These are phyloP conservation scores for Ceratocystis destructans DNA, from an alignment of 2,329 filamentous ascomycete species.

Conservation along the genomic window DNA sequence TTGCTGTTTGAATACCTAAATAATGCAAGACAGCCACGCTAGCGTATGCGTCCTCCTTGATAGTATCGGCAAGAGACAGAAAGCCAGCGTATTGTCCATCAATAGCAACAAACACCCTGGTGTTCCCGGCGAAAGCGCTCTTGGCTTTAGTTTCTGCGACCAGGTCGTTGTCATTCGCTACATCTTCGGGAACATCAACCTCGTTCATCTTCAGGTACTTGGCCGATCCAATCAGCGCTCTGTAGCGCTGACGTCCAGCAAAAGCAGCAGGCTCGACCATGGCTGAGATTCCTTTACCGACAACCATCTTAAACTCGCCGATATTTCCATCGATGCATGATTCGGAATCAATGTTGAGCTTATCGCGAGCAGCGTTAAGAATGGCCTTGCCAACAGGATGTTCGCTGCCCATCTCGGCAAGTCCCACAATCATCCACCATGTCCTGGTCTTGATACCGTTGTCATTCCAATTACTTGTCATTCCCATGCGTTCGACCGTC, in stretches of 20 bases:
- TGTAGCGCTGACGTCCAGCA: slow-evolving; percentile 47
- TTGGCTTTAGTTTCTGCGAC: slow-evolving; percentile 27
- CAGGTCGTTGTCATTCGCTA: slow-evolving; percentile 47
- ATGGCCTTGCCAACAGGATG: slow-evolving; percentile 92
- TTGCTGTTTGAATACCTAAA: slow-evolving; percentile 76
- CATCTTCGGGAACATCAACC: slow-evolving; percentile 50
- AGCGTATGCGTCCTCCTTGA: slow-evolving; percentile 76
- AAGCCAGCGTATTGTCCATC: slow-evolving; percentile 68
- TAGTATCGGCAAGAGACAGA: slow-evolving; percentile 72
- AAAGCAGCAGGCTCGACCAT: slow-evolving; percentile 51
- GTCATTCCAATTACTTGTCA: slow-evolving; percentile 55
- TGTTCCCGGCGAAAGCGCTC: slow-evolving; percentile 52
- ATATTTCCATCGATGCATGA: slow-evolving; percentile 68
- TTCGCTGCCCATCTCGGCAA: slow-evolving; percentile 92
- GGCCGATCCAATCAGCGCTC: slow-evolving; percentile 72
- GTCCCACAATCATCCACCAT: slow-evolving; percentile 92
- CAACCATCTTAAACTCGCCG: slow-evolving; percentile 67
- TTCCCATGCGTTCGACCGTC: slow-evolving; percentile 63
- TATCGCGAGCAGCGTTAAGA: slow-evolving; percentile 56
- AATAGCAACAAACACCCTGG: slow-evolving; percentile 83
- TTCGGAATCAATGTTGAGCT: slow-evolving; percentile 59
- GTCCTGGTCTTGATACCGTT: slow-evolving; percentile 55
- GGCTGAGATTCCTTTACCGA: slow-evolving; percentile 77
- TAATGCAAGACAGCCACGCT: slow-evolving; percentile 67
- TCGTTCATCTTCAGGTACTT: slow-evolving; percentile 59